Base-by-base conservation (phyloP, 2,329 filamentous ascomycete genomes). In the Amylocarpus encephaloides region DNA sequence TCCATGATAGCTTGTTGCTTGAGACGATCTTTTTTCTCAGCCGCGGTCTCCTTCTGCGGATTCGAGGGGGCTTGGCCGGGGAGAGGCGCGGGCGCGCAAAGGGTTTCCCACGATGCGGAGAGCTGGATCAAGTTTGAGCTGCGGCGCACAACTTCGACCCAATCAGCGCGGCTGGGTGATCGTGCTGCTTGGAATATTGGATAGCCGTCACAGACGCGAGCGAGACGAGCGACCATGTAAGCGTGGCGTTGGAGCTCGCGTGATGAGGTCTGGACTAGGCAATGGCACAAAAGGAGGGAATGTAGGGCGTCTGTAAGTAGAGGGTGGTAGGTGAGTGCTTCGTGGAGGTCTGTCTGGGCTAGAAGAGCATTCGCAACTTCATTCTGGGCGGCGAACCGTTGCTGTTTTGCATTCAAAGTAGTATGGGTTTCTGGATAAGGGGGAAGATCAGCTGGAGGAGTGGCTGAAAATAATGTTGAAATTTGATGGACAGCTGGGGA, bases 241-340 rank as follows among this genome's bases (percentile, higher is more conserved):
- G 87, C 86, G 64, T 93, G 87, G 33, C 88, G 85, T 44, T 83
- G 79, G 32, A 91, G 77, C 65, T 93, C 88, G 59, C 86, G 88
- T 10, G 79, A 67, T 0, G 87, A 86, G 0, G 88, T 94, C 67
- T 92, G 88, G 6, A 88, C 70, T 9, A 94, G 78, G n/a, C 79
- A 79, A 67, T 94, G 88, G 58, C 83, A 86, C 36, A 94, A 77
- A 7, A 94, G 79, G 1, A 93, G 69, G 4, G 82, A 84, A 66
- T 94, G 88, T 0, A 94, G 76, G 1, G 85, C 85, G 57, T 94
- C 88, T 6, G 82, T 82, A 10, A 94, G 74, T 7, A 93, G 75
- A 0, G 88, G 89, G 61, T 94, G 88, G 64, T 88, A 93, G 1
- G 87, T 93, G 26, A 88, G 75, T 36, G 77, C 76, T 68, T 89